These are phyloP conservation scores for Ophiostoma pallidulum DNA, from an alignment of 2,329 filamentous ascomycete genomes.

Conservation along the genomic window DNA sequence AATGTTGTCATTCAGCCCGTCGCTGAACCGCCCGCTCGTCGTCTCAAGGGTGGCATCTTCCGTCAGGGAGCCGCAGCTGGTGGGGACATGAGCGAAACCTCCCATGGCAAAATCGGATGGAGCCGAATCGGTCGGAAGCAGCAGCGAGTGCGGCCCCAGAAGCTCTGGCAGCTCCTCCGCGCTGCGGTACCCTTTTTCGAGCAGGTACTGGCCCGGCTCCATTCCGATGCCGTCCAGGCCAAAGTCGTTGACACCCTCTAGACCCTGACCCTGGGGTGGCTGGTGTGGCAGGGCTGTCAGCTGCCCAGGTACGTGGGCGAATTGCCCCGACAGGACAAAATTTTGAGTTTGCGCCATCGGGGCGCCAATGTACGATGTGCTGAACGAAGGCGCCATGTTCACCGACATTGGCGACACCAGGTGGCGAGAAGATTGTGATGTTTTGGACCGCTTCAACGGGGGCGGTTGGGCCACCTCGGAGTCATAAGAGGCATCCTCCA, in stretches of 20 bases:
- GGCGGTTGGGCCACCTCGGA: not conserved
- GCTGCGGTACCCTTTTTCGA: not conserved
- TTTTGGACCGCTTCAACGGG: slow-evolving; percentile 11
- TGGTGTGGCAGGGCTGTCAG: not conserved
- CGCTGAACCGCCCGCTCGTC: slow-evolving; percentile 26
- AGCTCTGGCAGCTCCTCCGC: not conserved
- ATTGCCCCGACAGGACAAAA: not conserved
- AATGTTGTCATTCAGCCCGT: slow-evolving; percentile 22
- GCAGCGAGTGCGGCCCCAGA: not conserved
- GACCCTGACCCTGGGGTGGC: not conserved
- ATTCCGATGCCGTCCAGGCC: slow-evolving; percentile 11
- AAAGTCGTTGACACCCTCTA: not conserved
- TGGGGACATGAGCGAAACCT: not conserved
- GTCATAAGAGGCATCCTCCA: not conserved
- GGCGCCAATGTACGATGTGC: slow-evolving; percentile 1
- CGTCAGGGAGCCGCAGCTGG: slow-evolving; percentile 27
- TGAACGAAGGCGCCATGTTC: slow-evolving; percentile 5
- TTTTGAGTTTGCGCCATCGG: not conserved
- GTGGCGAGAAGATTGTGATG: not conserved
- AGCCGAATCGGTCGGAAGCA: not conserved
- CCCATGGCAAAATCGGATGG: too few relatives aligned
- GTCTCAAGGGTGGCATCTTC: slow-evolving; percentile 25
- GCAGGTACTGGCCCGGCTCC: slow-evolving; percentile 12
- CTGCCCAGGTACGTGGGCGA: not conserved
- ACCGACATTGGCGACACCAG: not conserved